A percentile compares a stretch with the other conserved stretches of the same genome.
Evolutionary conservation across 179 eudicot species (phyloP).

Genomic region (Drosera spatulata): DNA sequence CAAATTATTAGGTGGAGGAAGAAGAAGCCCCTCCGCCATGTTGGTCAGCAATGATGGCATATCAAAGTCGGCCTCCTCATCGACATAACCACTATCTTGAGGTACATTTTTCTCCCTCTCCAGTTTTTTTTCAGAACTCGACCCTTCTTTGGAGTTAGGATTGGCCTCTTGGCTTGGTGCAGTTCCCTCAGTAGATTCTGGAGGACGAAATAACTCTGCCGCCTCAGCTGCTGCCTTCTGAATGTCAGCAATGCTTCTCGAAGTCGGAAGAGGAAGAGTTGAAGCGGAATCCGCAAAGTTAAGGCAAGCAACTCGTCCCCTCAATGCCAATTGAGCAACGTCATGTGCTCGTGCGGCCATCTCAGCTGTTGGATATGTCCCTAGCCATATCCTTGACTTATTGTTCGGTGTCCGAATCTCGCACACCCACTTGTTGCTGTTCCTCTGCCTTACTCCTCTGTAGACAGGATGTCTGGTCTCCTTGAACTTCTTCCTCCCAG

Average conservation of each 20-base stretch:
- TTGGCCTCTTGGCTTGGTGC: not conserved
- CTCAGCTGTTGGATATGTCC: slow-evolving; percentile 51
- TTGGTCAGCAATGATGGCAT: slow-evolving; percentile 30
- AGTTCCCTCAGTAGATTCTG: not conserved
- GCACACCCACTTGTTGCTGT: slow-evolving; percentile 56
- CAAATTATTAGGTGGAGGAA: slow-evolving; percentile 28
- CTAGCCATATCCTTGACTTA: slow-evolving; percentile 50
- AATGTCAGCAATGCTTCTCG: slow-evolving; percentile 9
- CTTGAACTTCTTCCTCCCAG: slow-evolving; percentile 59
- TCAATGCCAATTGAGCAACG: slow-evolving; percentile 41
- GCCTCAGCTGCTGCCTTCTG: slow-evolving; percentile 26
- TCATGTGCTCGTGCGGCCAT: slow-evolving; percentile 56
- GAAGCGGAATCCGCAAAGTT: slow-evolving; percentile 43
- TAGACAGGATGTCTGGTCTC: slow-evolving; percentile 74
- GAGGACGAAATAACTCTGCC: slow-evolving; percentile 26
- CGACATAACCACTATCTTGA: slow-evolving; percentile 6
- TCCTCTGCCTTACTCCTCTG: slow-evolving; percentile 49
- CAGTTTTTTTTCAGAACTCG: no score
- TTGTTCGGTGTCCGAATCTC: slow-evolving; percentile 45
- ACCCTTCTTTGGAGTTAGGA: not conserved
- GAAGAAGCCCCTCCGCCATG: slow-evolving; percentile 58
- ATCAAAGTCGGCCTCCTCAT: slow-evolving; percentile 29
- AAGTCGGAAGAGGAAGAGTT: slow-evolving; percentile 23
- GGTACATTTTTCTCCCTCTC: not conserved
- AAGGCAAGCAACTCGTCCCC: slow-evolving; percentile 28